Evolutionary conservation across 345 rosid genomes (phyloP).

Genomic region (Lepidium africanum): DNA sequence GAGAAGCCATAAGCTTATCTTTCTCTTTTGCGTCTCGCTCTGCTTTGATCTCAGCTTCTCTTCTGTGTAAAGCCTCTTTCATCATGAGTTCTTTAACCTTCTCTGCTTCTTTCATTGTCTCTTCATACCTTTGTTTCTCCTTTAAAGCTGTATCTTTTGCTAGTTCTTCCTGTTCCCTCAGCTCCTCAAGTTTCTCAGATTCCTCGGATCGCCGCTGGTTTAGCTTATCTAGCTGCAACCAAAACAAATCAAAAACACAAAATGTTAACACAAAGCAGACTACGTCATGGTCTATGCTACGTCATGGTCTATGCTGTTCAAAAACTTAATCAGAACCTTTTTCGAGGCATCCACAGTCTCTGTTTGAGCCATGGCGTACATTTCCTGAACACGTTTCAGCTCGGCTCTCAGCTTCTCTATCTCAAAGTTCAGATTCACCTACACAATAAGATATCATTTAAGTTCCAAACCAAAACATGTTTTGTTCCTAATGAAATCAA

Average conservation of each 20-base stretch:
- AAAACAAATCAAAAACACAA: neutral
- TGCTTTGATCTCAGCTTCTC: slow-evolving; percentile 55
- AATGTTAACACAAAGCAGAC: neutral
- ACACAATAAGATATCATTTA: neutral
- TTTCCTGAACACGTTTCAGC: slow-evolving; percentile 69
- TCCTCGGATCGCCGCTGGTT: slow-evolving; percentile 42
- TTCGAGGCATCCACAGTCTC: slow-evolving; percentile 74
- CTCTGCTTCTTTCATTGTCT: slow-evolving; percentile 53
- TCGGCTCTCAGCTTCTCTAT: slow-evolving; percentile 80
- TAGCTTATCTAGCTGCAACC: slow-evolving; percentile 44
- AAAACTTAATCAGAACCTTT: slow-evolving; percentile 39
- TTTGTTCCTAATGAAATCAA: neutral
- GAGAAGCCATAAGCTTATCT: slow-evolving; percentile 48
- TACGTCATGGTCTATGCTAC: neutral
- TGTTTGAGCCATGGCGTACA: slow-evolving; percentile 70
- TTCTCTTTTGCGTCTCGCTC: slow-evolving; percentile 51
- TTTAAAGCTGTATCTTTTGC: slow-evolving; percentile 47
- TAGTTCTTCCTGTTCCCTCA: slow-evolving; percentile 39
- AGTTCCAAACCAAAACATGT: neutral
- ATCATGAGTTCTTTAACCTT: slow-evolving; percentile 35
- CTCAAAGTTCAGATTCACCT: slow-evolving; percentile 68
- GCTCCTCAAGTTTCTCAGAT: slow-evolving; percentile 49
- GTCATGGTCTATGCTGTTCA: neutral
- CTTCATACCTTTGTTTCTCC: slow-evolving; percentile 55
- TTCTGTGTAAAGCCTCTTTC: slow-evolving; percentile 54